Percentiles rank a stretch among this genome's conserved stretches.
These are phyloP conservation scores for Schwanniomyces vanrijiae DNA, from an alignment of 805 yeast species.

Conservation along the genomic window DNA sequence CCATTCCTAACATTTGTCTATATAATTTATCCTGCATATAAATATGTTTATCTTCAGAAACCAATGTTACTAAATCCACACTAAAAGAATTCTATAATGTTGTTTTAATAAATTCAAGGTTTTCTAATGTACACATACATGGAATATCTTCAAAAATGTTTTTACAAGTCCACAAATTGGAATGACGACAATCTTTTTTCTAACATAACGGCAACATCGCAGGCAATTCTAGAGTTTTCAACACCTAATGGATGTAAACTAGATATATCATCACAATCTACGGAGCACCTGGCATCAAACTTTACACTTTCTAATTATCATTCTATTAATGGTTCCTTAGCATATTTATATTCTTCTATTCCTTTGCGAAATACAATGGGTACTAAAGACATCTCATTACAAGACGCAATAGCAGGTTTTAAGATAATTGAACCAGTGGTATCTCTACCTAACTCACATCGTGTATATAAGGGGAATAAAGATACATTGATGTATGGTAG, in stretches of 20 bases:
- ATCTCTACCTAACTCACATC: constrained; percentile 11
- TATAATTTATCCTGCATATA: not conserved
- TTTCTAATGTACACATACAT: constrained; percentile 70
- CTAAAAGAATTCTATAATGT: not conserved
- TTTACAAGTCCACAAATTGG: constrained; percentile 74
- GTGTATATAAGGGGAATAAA: constrained; percentile 10
- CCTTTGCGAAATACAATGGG: constrained; percentile 53
- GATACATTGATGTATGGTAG: constrained; percentile 72
- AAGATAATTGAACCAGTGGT: constrained; percentile 50
- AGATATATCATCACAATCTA: constrained; percentile 67
- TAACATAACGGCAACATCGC: constrained; percentile 69
- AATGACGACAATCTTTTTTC: constrained; percentile 75
- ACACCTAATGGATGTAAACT: constrained; percentile 68
- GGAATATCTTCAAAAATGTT: constrained; percentile 80
- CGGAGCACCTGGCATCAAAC: constrained; percentile 70
- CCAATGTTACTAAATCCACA: not conserved
- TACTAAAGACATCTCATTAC: constrained; percentile 55
- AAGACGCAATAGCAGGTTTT: constrained; percentile 71
- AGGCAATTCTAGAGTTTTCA: constrained; percentile 66
- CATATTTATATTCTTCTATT: constrained; percentile 73
- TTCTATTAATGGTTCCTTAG: constrained; percentile 74
- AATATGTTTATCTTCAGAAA: not conserved
- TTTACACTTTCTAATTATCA: constrained; percentile 65
- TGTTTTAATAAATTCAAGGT: not conserved
- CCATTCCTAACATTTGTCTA: not conserved